These are phyloP conservation scores for Macrophomina phaseolina DNA, from an alignment of 2,329 filamentous ascomycete species.

Conservation along the genomic window DNA sequence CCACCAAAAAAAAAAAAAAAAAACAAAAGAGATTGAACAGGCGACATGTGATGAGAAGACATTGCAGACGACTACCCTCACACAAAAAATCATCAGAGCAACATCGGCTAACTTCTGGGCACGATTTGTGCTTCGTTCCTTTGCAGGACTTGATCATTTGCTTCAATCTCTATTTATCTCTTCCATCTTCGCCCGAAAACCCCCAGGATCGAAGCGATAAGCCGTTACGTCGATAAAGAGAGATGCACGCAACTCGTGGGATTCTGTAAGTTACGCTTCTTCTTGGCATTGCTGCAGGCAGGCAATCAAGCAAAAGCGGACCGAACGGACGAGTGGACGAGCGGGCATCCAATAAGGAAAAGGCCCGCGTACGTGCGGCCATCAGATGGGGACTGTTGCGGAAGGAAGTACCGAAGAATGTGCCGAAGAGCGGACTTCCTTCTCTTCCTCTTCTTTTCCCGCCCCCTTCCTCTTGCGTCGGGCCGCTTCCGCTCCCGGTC, in stretches of 20 bases:
- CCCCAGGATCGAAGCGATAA: background rate
- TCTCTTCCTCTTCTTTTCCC: no score
- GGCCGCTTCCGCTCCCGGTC: constrained; percentile 11
- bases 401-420: no score
- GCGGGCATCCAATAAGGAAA: no score
- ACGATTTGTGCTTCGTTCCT: background rate
- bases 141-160: constrained; percentile 25
- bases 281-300: no score
- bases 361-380: no score
- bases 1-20: background rate
- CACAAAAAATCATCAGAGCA: background rate
- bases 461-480: background rate
- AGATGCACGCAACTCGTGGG: no score
- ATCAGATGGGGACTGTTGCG: no score
- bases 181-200: constrained; percentile 2
- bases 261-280: no score
- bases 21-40: background rate
- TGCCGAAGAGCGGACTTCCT: no score
- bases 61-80: background rate
- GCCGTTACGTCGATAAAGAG: background rate
- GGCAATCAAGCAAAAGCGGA: no score
- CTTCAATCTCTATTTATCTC: background rate
- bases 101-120: constrained; percentile 15
- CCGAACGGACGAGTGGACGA: background rate
- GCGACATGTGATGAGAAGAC: background rate